Percentiles rank a stretch among this genome's conserved stretches.
Evolutionary conservation across 2,329 filamentous ascomycete genomes (phyloP).

Genomic region (Verticillium zaregamsianum): DNA sequence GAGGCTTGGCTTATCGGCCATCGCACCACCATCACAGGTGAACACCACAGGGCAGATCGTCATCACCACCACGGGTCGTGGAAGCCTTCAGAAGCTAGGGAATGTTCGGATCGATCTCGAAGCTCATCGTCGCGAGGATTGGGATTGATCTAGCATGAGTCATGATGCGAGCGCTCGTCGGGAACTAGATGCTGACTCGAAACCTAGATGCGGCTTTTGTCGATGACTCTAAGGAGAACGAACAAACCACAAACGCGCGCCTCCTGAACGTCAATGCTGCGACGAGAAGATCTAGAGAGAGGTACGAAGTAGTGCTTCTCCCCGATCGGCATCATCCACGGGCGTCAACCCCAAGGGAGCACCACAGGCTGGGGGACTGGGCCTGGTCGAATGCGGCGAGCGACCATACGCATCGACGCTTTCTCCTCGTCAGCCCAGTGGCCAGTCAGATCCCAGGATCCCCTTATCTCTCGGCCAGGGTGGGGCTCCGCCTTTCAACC

Average conservation of each 20-base stretch:
- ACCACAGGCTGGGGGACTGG: background rate
- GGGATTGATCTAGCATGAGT: background rate
- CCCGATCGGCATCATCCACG: background rate
- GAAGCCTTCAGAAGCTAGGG: background rate
- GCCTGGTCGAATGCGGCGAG: background rate
- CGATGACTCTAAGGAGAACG: background rate
- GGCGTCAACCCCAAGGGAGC: background rate
- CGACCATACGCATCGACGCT: background rate
- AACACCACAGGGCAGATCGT: background rate
- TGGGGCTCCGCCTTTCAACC: background rate
- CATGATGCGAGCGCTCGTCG: background rate
- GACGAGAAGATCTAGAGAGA: background rate
- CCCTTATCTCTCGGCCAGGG: conserved; percentile 2
- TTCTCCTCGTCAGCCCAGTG: background rate
- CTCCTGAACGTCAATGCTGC: background rate
- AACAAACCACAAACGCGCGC: background rate
- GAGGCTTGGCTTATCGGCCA: background rate
- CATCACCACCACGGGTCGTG: background rate
- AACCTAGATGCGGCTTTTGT: background rate
- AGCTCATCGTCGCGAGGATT: background rate
- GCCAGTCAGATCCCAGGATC: background rate
- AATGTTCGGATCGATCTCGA: background rate
- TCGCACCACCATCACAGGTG: background rate
- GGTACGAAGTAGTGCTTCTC: background rate
- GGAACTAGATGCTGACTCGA: background rate